A percentile compares a stretch with the other conserved stretches of the same genome.
These are phyloP conservation scores for Parmelia sp. DNA, from an alignment of 495 filamentous ascomycete species.

Conservation along the genomic window DNA sequence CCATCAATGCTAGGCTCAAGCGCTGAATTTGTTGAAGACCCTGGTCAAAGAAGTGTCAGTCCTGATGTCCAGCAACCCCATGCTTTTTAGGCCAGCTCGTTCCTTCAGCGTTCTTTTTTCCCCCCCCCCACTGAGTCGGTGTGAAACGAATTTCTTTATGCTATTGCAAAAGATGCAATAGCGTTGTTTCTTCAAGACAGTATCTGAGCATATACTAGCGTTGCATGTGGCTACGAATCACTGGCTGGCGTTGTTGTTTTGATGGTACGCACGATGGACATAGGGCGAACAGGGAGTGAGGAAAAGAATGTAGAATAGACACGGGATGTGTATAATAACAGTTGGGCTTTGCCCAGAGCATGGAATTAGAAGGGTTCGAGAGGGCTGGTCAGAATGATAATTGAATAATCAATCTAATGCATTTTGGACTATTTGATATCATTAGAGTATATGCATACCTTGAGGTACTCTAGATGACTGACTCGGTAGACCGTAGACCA, in stretches of 20 bases:
- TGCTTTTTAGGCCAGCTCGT: conserved; percentile 23
- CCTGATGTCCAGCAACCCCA: conserved; percentile 24
- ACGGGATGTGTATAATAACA: background rate
- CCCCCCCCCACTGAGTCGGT: conserved; percentile 1
- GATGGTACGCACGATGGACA: background rate
- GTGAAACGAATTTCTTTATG: conserved; percentile 20
- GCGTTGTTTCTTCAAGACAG: conserved; percentile 11
- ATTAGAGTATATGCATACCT: too few species aligned
- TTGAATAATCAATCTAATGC: background rate
- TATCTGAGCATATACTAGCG: background rate
- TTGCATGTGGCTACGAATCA: conserved; percentile 33
- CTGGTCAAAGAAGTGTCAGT: conserved; percentile 24
- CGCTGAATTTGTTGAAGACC: conserved; percentile 42
- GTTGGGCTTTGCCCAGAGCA: background rate
- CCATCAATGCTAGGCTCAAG: conserved; percentile 44
- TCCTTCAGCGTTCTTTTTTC: background rate
- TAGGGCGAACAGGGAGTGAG: background rate
- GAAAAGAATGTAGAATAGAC: conserved; percentile 4
- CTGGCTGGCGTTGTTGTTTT: conserved; percentile 4
- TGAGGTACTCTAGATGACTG: too few species aligned
- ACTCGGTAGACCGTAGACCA: too few species aligned
- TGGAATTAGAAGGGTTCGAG: background rate
- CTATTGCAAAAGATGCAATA: conserved; percentile 12
- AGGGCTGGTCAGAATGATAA: background rate
- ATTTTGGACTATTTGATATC: too few species aligned